Percentiles rank a stretch among this genome's conserved stretches.
Evolutionary conservation across 2,329 filamentous ascomycete genomes (phyloP).

Genomic region (Chlorencoelia australis): DNA sequence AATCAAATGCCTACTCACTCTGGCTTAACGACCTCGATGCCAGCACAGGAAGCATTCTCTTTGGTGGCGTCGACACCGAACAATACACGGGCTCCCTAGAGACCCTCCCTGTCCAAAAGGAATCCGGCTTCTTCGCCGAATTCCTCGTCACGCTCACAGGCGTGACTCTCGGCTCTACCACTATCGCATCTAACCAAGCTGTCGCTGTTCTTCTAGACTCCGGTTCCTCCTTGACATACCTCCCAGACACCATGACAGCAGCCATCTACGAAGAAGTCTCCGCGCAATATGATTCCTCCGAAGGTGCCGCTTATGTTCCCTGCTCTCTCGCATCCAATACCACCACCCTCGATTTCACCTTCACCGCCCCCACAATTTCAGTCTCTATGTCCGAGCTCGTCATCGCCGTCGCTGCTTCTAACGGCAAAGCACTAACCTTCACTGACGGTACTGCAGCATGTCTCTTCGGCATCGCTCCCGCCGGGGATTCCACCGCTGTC

Average conservation of each 20-base stretch:
- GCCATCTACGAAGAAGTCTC: conserved; percentile 48
- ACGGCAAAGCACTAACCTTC: conserved; percentile 41
- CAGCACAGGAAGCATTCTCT: conserved; percentile 57
- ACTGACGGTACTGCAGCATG: conserved; percentile 46
- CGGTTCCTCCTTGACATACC: conserved; percentile 56
- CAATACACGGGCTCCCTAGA: conserved; percentile 53
- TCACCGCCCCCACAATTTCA: conserved; percentile 41
- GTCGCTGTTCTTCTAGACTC: conserved; percentile 62
- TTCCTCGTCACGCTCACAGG: conserved; percentile 61
- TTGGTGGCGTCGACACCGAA: conserved; percentile 62
- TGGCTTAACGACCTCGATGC: conserved; percentile 66
- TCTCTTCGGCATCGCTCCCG: conserved; percentile 56
- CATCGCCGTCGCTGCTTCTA: conserved; percentile 36
- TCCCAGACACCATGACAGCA: conserved; percentile 45
- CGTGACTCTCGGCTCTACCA: conserved; percentile 35
- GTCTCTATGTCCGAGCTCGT: conserved; percentile 52
- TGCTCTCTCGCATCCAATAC: conserved; percentile 39
- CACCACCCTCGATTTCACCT: conserved; percentile 41
- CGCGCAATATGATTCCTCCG: conserved; percentile 44
- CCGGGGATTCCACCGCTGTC: conserved; percentile 44
- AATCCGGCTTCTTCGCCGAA: conserved; percentile 42
- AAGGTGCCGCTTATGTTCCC: conserved; percentile 50
- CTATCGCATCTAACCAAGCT: conserved; percentile 38
- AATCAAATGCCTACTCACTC: conserved; percentile 60
- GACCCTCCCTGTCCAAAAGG: conserved; percentile 55